Conservation (phyloP, 495 filamentous ascomycete genomes). For the Aspergillus ellipticus region DNA sequence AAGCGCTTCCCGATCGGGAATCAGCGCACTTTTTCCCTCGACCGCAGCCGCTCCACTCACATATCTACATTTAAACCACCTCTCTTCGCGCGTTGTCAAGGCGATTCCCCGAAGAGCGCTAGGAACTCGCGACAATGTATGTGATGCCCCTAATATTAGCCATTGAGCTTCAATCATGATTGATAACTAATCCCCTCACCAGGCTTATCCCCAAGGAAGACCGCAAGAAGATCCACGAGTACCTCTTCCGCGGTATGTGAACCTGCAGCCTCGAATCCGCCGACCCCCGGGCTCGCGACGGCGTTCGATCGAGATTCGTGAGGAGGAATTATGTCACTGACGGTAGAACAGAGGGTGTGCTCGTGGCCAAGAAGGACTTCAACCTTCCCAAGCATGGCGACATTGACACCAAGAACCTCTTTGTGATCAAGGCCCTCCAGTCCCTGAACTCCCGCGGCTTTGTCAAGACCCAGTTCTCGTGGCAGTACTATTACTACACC, state of each 20-base stretch:
- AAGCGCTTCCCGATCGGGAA: slow-evolving; percentile 26
- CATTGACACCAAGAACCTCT: slow-evolving; percentile 99
- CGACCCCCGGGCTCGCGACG: background rate
- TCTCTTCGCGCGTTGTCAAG: slow-evolving; percentile 44
- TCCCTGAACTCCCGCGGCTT: slow-evolving; percentile 95
- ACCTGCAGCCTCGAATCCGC: background rate
- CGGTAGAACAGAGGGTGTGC: slow-evolving; percentile 74
- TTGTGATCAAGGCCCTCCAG: slow-evolving; percentile 95
- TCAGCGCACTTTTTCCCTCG: slow-evolving; percentile 39
- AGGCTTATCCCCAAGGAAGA: slow-evolving; percentile 99
- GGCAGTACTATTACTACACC: slow-evolving; percentile 99
- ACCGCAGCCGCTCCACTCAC: slow-evolving; percentile 35
- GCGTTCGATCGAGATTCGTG: background rate
- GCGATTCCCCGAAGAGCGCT: slow-evolving; percentile 57
- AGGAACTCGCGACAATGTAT: slow-evolving; percentile 60
- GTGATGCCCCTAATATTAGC: slow-evolving; percentile 9
- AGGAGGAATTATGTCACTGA: slow-evolving; percentile 12
- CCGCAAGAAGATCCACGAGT: slow-evolving; percentile 99
- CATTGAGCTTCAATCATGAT: background rate
- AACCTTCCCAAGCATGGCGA: slow-evolving; percentile 89
- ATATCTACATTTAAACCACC: slow-evolving; percentile 38
- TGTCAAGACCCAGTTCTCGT: slow-evolving; percentile 99
- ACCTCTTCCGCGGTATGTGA: slow-evolving; percentile 91
- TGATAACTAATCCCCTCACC: slow-evolving; percentile 2
- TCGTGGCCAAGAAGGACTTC: slow-evolving; percentile 98